Evolutionary conservation across 495 filamentous ascomycete species (phyloP).

Genomic region (Ramalina peruviana): DNA sequence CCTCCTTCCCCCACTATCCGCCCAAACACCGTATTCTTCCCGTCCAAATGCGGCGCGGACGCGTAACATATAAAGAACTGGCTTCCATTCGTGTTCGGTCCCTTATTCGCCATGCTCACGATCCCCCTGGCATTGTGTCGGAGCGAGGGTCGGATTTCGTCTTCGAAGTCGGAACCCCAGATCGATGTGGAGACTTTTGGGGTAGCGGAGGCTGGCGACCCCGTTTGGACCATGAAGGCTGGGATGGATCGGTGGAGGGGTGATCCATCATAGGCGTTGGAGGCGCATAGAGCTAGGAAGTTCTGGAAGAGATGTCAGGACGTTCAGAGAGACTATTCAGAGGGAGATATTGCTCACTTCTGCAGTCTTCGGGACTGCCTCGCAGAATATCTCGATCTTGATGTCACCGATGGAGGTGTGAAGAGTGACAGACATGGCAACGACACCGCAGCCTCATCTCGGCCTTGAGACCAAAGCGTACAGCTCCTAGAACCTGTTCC

Average conservation of each 20-base stretch:
- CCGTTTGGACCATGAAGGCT: slow-evolving; percentile 84
- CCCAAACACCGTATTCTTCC: slow-evolving; percentile 87
- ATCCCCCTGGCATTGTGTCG: slow-evolving; percentile 78
- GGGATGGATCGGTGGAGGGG: slow-evolving; percentile 89
- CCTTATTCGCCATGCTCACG: slow-evolving; percentile 84
- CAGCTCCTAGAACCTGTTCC: too few species aligned
- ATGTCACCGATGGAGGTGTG: slow-evolving; percentile 84
- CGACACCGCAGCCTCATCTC: background rate
- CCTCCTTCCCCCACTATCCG: slow-evolving; percentile 48
- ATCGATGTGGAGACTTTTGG: slow-evolving; percentile 78
- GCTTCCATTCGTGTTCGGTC: slow-evolving; percentile 71
- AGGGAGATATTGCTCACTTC: slow-evolving; percentile 33
- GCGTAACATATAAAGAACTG: slow-evolving; percentile 91
- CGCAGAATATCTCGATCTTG: slow-evolving; percentile 94
- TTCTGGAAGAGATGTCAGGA: slow-evolving; percentile 40
- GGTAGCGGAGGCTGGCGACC: slow-evolving; percentile 36
- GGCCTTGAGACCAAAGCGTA: background rate
- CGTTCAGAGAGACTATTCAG: background rate
- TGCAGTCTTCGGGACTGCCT: slow-evolving; percentile 80
- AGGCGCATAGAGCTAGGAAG: slow-evolving; percentile 92
- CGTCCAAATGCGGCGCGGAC: slow-evolving; percentile 81
- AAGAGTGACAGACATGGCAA: slow-evolving; percentile 43
- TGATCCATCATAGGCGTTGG: slow-evolving; percentile 68
- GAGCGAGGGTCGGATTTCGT: slow-evolving; percentile 79
- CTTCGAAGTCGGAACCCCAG: slow-evolving; percentile 68